These are phyloP conservation scores for Termitomyces sp. DNA, from an alignment of 768 basidiomycete species.

Conservation along the genomic window DNA sequence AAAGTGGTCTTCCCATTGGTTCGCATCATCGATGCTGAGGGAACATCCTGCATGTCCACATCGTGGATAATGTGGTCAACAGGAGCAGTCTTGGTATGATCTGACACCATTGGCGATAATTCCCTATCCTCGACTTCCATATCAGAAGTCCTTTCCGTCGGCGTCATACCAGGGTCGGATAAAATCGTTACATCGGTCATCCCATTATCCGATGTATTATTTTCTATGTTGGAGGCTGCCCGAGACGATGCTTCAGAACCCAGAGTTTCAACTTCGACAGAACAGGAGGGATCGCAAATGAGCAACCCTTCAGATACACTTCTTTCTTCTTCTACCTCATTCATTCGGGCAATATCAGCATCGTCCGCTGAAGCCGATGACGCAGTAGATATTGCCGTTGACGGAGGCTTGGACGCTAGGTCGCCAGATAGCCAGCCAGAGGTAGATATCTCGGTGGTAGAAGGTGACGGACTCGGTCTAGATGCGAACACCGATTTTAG, in stretches of 20 bases:
- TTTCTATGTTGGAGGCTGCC: background rate
- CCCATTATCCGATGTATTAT: background rate
- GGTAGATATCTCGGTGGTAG: background rate
- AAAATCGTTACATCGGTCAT: background rate
- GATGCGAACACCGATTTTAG: conserved; percentile 6
- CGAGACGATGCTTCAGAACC: conserved; percentile 8
- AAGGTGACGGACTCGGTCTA: background rate
- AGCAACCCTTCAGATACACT: conserved; percentile 21
- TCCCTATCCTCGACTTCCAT: conserved; percentile 19
- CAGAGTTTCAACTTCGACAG: conserved; percentile 16
- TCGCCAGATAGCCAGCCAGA: background rate
- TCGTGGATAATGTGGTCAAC: background rate
- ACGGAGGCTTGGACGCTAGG: background rate
- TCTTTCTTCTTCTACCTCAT: conserved; percentile 34
- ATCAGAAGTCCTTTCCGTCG: conserved; percentile 1
- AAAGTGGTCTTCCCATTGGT: background rate
- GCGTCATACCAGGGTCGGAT: conserved; percentile 9
- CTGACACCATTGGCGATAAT: conserved; percentile 12
- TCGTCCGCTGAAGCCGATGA: background rate
- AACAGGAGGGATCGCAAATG: conserved; percentile 28
- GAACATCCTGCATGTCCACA: conserved; percentile 14
- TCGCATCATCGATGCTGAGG: background rate
- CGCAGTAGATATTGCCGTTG: background rate
- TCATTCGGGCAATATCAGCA: conserved; percentile 13
- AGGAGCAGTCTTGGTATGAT: background rate